These are phyloP conservation scores for Dunaliella primolecta DNA, from an alignment of 139 green algal species.

Conservation along the genomic window DNA sequence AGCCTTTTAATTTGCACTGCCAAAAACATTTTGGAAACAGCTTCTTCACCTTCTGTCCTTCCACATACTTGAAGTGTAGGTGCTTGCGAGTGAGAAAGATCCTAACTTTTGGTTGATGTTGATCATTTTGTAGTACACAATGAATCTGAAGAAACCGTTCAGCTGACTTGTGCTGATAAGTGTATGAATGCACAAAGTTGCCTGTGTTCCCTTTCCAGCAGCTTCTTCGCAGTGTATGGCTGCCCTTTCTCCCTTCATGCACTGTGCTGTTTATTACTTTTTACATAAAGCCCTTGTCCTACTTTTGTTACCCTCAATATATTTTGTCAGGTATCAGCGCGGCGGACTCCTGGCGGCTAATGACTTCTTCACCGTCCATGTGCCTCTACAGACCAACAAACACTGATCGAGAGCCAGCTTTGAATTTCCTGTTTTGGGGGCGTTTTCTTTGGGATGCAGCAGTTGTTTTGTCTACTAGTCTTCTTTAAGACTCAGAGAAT, in stretches of 20 bases:
- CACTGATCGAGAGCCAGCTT: too few relatives aligned
- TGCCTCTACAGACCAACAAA: constrained; percentile 2
- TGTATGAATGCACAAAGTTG: background rate
- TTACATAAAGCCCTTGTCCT: background rate
- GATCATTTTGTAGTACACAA: too few relatives aligned
- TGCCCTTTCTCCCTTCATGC: background rate
- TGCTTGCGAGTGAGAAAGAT: background rate
- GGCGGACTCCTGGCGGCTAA: background rate
- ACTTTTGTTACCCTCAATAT: background rate
- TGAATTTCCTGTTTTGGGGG: too few relatives aligned
- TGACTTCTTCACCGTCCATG: constrained; percentile 14
- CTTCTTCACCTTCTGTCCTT: too few relatives aligned
- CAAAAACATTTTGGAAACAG: too few relatives aligned
- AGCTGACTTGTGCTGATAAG: background rate
- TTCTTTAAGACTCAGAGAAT: too few relatives aligned
- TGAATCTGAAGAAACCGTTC: too few relatives aligned
- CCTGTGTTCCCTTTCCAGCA: background rate
- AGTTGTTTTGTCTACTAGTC: too few relatives aligned
- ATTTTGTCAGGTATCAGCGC: background rate
- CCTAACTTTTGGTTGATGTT: too few relatives aligned
- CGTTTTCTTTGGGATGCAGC: too few relatives aligned
- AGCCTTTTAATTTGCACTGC: too few relatives aligned
- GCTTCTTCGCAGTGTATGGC: background rate
- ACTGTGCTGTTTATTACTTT: background rate
- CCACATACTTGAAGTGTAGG: background rate